A percentile compares a stretch with the other conserved stretches of the same genome.
phyloP scores from a whole-genome alignment of 106 monocot species.

The Platanthera zijinensis region DNA sequence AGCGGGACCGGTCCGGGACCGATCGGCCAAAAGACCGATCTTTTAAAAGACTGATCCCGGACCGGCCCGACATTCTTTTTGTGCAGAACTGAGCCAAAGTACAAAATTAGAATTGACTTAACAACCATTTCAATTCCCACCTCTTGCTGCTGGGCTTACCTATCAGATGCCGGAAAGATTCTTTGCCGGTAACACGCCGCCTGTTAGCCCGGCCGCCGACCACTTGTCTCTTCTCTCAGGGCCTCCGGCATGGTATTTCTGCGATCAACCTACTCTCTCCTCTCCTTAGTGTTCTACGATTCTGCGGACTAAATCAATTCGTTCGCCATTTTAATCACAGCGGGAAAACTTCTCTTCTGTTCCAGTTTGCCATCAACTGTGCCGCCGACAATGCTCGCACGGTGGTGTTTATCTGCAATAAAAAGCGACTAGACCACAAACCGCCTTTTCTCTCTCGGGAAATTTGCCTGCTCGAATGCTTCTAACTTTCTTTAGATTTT shows the following conservation, averaged over 20 bases:
- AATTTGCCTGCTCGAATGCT: not conserved
- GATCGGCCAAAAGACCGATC: too few relatives aligned
- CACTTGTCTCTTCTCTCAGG: constrained; percentile 59
- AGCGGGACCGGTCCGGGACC: too few relatives aligned
- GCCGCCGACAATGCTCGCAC: constrained; percentile 28
- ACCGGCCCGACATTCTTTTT: too few relatives aligned
- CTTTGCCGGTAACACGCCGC: constrained; percentile 15
- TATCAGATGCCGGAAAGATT: constrained; percentile 31
- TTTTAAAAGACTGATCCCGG: too few relatives aligned
- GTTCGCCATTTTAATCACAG: constrained; percentile 15
- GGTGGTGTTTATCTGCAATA: constrained; percentile 81
- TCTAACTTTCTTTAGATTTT: not conserved
- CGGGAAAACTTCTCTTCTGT: constrained; percentile 90
- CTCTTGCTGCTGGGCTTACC: too few relatives aligned
- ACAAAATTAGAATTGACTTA: too few relatives aligned
- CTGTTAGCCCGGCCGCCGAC: not conserved
- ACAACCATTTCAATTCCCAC: too few relatives aligned
- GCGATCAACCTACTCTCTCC: not conserved
- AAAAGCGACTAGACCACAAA: constrained; percentile 60
- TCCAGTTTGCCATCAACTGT: constrained; percentile 87
- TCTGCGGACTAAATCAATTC: not conserved
- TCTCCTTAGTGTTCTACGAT: not conserved
- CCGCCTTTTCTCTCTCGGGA: constrained; percentile 84
- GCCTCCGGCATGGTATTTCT: constrained; percentile 46
- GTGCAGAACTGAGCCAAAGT: too few relatives aligned